Evolutionary conservation across 495 filamentous ascomycete genomes (phyloP).

Genomic region (Daldinia decipiens): DNA sequence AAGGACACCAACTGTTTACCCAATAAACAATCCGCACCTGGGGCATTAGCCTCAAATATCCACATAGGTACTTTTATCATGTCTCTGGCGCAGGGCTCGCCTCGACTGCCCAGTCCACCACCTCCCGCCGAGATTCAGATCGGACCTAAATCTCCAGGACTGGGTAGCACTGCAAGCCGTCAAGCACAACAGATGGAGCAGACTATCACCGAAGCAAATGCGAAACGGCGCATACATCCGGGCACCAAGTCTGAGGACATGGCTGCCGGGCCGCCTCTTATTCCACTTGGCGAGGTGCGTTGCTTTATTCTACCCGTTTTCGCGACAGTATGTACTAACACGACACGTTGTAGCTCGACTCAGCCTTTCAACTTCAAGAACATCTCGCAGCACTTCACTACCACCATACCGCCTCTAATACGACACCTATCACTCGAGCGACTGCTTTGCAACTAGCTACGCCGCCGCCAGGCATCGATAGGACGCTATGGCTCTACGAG

Average conservation of each 20-base stretch:
- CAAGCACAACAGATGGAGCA: constrained; percentile 70
- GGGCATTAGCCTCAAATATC: constrained; percentile 21
- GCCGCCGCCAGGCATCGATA: constrained; percentile 81
- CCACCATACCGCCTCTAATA: constrained; percentile 73
- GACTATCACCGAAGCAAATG: constrained; percentile 61
- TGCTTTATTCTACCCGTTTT: constrained; percentile 1
- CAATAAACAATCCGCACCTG: constrained; percentile 15
- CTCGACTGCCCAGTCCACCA: constrained; percentile 86
- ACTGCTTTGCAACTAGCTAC: constrained; percentile 78
- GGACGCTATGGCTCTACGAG: constrained; percentile 94
- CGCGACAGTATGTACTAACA: constrained; percentile 7
- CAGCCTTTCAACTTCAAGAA: constrained; percentile 97
- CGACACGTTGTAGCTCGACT: constrained; percentile 73
- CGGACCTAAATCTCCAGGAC: constrained; percentile 80
- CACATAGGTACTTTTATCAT: constrained; percentile 43
- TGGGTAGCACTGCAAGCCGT: constrained; percentile 63
- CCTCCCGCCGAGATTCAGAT: constrained; percentile 92
- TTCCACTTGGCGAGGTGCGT: constrained; percentile 82
- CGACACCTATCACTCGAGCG: constrained; percentile 74
- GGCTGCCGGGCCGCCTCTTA: constrained; percentile 86
- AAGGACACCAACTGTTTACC: constrained; percentile 6
- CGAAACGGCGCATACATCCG: constrained; percentile 86
- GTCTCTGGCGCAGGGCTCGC: constrained; percentile 79
- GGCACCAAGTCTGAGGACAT: constrained; percentile 92
- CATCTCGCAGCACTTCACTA: constrained; percentile 93